Conservation (phyloP, 371 early-diverging fungal genomes). For the Syncephalis fuscata region DNA sequence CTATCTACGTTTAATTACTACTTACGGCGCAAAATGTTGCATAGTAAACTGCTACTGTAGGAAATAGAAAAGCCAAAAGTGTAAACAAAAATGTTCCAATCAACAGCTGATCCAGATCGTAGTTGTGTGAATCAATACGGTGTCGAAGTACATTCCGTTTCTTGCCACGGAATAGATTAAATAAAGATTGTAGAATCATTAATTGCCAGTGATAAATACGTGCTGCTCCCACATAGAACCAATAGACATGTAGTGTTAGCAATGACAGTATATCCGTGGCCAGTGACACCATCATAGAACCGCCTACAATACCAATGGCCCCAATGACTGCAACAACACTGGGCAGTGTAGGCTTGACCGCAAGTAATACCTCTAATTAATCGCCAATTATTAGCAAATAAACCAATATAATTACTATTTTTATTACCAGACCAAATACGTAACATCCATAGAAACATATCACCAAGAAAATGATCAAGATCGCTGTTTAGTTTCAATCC, state of each 20-base stretch:
- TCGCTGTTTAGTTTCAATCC: constrained; percentile 91
- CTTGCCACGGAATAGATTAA: constrained; percentile 82
- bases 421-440: constrained; percentile 62
- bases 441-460: constrained; percentile 85
- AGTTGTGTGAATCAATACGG: constrained; percentile 89
- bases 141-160: constrained; percentile 78
- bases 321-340: constrained; percentile 56
- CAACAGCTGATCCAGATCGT: constrained; percentile 84
- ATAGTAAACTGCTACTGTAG: constrained; percentile 89
- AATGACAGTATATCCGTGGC: constrained; percentile 68
- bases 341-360: constrained; percentile 30
- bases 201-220: constrained; percentile 87
- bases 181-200: constrained; percentile 59
- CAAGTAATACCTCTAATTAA: background rate
- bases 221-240: constrained; percentile 86
- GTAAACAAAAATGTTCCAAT: constrained; percentile 92
- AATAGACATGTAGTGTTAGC: constrained; percentile 74
- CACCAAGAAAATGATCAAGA: constrained; percentile 76
- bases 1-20: background rate
- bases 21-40: constrained; percentile 68
- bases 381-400: too few relatives aligned
- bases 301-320: constrained; percentile 61
- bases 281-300: constrained; percentile 67
- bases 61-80: constrained; percentile 79
- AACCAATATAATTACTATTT: background rate